Base-by-base conservation (phyloP, 306 rosid species). In the Arachis hypogaea region DNA sequence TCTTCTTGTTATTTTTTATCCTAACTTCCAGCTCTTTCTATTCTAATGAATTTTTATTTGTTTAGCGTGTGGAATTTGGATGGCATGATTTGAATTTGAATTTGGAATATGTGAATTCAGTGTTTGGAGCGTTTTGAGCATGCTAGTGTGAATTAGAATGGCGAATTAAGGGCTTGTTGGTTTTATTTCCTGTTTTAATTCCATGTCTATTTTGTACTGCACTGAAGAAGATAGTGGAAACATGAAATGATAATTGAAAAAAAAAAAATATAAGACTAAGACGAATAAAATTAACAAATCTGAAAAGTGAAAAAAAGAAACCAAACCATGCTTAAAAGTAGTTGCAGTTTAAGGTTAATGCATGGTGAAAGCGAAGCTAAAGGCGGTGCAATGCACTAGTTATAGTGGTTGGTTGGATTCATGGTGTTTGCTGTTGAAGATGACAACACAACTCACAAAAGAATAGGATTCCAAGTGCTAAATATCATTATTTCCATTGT, bases 321-420 rank as follows among this genome's bases (percentile, higher is more conserved):
- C 4, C 38, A 33, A 33, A 33, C 38, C 38, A 4, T 33, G 38
- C 38, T 10, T 77, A 7, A 74, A 44, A 59, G 49, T 60, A 6
- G 16, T 7, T 64, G 12, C 36, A 43, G 75, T 77, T 62, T 50
- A 38, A 55, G 61, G 14, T 11, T 11, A 10, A 5, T 43, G 46
- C 5, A 43, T 10, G 55, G 55, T 49, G 18, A 10, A 46, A 49
- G 55, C n/a, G 49, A 12, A 38, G 54, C 50, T 47, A 38, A 52
- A 70, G 56, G 46, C 5, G 10, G 44, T 59, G 54, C 59, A 49
- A 46, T 36, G 11, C 60, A 12, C 46, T 22, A 52, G 58, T 1
- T 52, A 11, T 14, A 9, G 11, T 79, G 66, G 55, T 73, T 2
- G 75, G 22, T 71, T 43, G 76, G 70, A 28, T 58, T 78, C 44